phyloP scores from a whole-genome alignment of 768 basidiomycete species.

The Trametes villosa region DNA sequence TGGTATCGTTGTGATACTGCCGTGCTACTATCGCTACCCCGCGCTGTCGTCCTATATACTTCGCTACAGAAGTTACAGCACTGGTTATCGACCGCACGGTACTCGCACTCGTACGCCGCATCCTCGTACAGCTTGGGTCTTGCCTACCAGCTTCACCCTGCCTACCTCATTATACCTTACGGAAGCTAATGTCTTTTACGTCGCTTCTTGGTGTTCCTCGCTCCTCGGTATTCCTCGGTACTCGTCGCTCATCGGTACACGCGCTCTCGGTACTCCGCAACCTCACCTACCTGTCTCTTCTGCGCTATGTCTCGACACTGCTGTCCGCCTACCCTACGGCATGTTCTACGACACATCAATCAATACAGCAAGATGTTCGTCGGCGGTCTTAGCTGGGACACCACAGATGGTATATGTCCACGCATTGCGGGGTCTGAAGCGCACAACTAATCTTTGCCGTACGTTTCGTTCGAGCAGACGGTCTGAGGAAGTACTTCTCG shows the following conservation, averaged over 20 bases:
- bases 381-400: slow-evolving; percentile 98
- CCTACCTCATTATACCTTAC: slow-evolving; percentile 23
- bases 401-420: slow-evolving; percentile 85
- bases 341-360: slow-evolving; percentile 11
- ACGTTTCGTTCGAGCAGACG: slow-evolving; percentile 48
- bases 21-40: slow-evolving; percentile 17
- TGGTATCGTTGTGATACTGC: slow-evolving; percentile 6
- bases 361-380: slow-evolving; percentile 96
- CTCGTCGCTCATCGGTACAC: too few species aligned
- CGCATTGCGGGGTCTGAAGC: slow-evolving; percentile 42
- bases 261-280: slow-evolving; percentile 26
- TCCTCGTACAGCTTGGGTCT: slow-evolving; percentile 8
- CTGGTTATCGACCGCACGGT: slow-evolving; percentile 9
- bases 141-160: slow-evolving; percentile 11
- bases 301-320: slow-evolving; percentile 16
- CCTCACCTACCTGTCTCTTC: slow-evolving; percentile 25
- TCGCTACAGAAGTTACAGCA: slow-evolving; percentile 17
- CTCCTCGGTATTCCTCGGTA: too few species aligned
- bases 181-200: slow-evolving; percentile 26
- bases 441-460: slow-evolving; percentile 32
- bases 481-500: slow-evolving; percentile 81
- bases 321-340: slow-evolving; percentile 17
- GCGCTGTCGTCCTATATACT: slow-evolving; percentile 7
- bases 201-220: slow-evolving; percentile 5
- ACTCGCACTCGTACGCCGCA: slow-evolving; percentile 9